Conservation (phyloP, 2,329 filamentous ascomycete genomes). For the Setomelanomma holmii region DNA sequence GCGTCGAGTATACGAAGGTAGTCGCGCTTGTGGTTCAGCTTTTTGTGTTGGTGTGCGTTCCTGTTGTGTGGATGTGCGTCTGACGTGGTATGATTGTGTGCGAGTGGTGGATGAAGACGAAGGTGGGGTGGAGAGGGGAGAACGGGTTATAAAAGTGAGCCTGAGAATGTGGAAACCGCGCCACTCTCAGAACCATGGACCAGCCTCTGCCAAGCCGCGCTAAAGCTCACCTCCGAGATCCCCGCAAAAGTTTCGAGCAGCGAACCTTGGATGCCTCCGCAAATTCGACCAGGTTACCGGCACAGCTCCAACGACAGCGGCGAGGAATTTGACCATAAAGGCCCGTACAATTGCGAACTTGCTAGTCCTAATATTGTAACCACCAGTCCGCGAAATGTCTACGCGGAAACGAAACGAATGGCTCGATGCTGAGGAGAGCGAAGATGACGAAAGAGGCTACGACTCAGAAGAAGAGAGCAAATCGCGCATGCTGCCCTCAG, state of each 20-base stretch:
- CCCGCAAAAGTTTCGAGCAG: slow-evolving; percentile 34
- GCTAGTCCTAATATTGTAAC: too few relatives aligned
- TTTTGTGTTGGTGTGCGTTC: neutral
- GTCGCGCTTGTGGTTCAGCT: neutral
- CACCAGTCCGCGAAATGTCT: too few relatives aligned
- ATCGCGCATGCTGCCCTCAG: slow-evolving; percentile 60
- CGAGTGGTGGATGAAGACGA: neutral
- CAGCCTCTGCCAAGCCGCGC: slow-evolving; percentile 20
- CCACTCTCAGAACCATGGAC: slow-evolving; percentile 7
- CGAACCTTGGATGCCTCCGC: slow-evolving; percentile 7
- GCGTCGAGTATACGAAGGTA: neutral
- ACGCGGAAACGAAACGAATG: slow-evolving; percentile 76
- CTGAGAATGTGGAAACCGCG: slow-evolving; percentile 16
- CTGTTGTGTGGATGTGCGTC: too few relatives aligned
- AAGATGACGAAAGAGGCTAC: slow-evolving; percentile 60
- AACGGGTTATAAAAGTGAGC: too few relatives aligned
- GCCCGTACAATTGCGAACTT: too few relatives aligned
- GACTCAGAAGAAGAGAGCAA: slow-evolving; percentile 74
- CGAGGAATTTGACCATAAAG: neutral
- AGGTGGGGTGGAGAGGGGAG: neutral
- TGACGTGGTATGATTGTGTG: too few relatives aligned
- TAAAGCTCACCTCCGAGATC: slow-evolving; percentile 34
- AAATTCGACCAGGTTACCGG: neutral
- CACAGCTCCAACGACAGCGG: neutral
- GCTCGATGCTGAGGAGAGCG: slow-evolving; percentile 60